Evolutionary conservation across 139 green algal genomes (phyloP).

Genomic region (Diplosphaera chodatii): DNA sequence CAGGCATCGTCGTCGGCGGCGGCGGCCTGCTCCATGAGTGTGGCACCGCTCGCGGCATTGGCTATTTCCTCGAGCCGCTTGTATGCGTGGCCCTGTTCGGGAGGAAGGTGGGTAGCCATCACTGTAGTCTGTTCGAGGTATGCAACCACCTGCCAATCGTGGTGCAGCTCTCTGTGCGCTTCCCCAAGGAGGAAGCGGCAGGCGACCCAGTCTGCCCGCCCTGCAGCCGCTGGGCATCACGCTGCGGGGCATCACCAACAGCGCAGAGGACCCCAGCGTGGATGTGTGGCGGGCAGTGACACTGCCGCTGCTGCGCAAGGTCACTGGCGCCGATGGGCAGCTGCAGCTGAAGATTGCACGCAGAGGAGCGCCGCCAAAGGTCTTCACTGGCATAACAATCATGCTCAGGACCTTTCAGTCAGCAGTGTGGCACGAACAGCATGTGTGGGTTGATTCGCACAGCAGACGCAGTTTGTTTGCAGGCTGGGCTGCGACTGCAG

Average conservation of each 20-base stretch:
- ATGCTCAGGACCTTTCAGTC: background rate
- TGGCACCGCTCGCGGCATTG: conserved; percentile 65
- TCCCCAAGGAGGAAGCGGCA: too few species aligned
- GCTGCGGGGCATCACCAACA: conserved; percentile 90
- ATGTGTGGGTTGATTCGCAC: too few species aligned
- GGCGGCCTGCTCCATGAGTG: conserved; percentile 80
- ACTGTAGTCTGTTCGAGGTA: too few species aligned
- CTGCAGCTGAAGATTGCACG: conserved; percentile 65
- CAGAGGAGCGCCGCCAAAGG: conserved; percentile 57
- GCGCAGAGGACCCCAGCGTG: conserved; percentile 67
- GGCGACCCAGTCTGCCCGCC: too few species aligned
- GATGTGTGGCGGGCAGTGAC: conserved; percentile 88
- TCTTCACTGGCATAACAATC: background rate
- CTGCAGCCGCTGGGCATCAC: conserved; percentile 70
- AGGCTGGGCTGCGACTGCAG: too few species aligned
- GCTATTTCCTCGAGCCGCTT: conserved; percentile 93
- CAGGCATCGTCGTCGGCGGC: conserved; percentile 75
- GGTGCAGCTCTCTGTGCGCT: too few species aligned
- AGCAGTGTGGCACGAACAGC: too few species aligned
- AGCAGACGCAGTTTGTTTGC: too few species aligned
- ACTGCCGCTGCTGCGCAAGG: conserved; percentile 77
- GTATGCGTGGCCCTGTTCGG: conserved; percentile 81
- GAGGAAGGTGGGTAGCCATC: conserved; percentile 66
- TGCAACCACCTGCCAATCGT: too few species aligned
- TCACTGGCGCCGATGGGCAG: conserved; percentile 50